Conservation (phyloP, 148 eudicot species). For the Chenopodium quinoa region DNA sequence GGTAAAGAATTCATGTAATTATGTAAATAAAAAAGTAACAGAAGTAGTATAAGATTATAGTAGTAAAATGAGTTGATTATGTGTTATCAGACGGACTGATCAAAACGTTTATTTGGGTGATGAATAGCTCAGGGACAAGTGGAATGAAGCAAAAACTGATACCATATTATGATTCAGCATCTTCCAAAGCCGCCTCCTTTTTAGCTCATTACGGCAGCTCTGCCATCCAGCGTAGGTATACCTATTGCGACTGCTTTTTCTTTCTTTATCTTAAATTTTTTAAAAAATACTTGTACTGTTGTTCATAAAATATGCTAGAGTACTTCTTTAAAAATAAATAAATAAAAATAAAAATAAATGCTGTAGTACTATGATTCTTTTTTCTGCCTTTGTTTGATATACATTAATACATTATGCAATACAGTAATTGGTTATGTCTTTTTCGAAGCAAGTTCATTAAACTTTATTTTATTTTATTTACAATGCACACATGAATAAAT, state of each 20-base stretch:
- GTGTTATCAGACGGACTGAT: background rate
- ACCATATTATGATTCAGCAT: constrained; percentile 38
- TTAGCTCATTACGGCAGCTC: constrained; percentile 16
- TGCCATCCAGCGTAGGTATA: constrained; percentile 17
- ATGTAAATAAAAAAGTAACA: no score
- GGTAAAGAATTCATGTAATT: no score
- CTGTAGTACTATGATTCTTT: no score
- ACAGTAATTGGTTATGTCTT: background rate
- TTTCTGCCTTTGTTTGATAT: no score
- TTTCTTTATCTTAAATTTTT: background rate
- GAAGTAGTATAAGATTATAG: no score
- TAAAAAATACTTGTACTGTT: no score
- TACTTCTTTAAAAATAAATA: no score
- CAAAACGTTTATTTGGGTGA: background rate
- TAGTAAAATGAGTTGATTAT: background rate
- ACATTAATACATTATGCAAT: no score
- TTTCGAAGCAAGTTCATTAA: background rate
- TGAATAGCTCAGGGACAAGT: constrained; percentile 41
- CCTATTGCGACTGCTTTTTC: background rate
- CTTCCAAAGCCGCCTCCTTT: constrained; percentile 20
- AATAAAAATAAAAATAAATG: no score
- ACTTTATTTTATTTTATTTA: no score
- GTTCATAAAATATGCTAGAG: no score
- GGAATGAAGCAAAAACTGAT: constrained; percentile 42
- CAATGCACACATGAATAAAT: no score